These are phyloP conservation scores for Yarrowia sp. DNA, from an alignment of 805 yeast genomes.

Conservation along the genomic window DNA sequence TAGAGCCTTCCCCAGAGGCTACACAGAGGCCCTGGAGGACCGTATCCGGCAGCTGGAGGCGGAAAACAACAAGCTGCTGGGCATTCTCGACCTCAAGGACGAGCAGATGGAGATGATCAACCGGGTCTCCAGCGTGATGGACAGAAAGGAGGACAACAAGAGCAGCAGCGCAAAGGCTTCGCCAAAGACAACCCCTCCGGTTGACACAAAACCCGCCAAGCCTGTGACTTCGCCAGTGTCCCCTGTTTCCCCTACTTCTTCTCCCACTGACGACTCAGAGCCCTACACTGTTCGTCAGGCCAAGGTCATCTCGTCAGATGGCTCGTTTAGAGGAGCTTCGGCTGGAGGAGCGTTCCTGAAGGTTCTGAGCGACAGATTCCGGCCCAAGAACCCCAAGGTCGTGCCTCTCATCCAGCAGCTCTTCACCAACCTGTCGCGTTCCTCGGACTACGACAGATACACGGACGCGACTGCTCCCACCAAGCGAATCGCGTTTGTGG, in stretches of 20 bases:
- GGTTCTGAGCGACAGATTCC: constrained; percentile 47
- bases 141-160: constrained; percentile 11
- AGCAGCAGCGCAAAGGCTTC: not conserved
- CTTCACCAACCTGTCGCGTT: constrained; percentile 35
- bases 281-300: constrained; percentile 46
- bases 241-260: not conserved
- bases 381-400: constrained; percentile 44
- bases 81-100: constrained; percentile 67
- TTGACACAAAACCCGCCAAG: not conserved
- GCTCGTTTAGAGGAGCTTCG: constrained; percentile 49
- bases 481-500: constrained; percentile 24
- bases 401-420: constrained; percentile 39
- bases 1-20: constrained; percentile 88
- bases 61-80: constrained; percentile 73
- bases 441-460: constrained; percentile 31
- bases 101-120: constrained; percentile 60
- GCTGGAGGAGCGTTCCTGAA: constrained; percentile 49
- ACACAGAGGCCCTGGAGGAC: constrained; percentile 88
- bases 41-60: constrained; percentile 84
- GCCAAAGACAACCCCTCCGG: too few species aligned
- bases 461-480: constrained; percentile 28
- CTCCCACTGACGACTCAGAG: constrained; percentile 41
- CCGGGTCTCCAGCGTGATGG: constrained; percentile 45
- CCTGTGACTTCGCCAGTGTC: not conserved
- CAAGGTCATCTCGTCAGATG: constrained; percentile 46